Evolutionary conservation across 441 rosid genomes (phyloP), one percentile per base, ranked within the genome.

Genomic region (Adansonia grandidieri): DNA sequence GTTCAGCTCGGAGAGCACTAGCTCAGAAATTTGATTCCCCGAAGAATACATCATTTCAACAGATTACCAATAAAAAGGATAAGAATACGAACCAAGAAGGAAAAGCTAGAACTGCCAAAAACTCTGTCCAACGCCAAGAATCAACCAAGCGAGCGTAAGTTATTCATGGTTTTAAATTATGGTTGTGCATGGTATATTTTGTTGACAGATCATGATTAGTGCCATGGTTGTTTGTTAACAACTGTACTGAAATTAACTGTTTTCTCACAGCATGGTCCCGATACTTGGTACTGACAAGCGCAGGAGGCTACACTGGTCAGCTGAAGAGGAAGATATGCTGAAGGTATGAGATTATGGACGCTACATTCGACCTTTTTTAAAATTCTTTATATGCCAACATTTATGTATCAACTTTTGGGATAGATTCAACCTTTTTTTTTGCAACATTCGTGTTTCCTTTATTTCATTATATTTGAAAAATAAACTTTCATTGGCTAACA

Each of bases 321-420:
- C 81, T 50, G 89, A 84, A 72, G 98, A 91, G 77, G 97, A 86
- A 82, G 82, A 85, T 42, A 87, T 85, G 88, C 82, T 88, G 44
- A 80, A 57, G 91, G 93, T 87, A 83, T 66, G 82, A 19, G 9
- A 54, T 80, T 75, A 9, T 3, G 42, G 11, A 45, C 68, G 24
- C 42, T 13, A 42, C 10, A 3, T 40, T 19, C 32, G 9, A 11
- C 42, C 44, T 1, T 14, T 60, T 58, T 42, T 13, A 2, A 19
- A 44, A 44, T 56, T 40, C 28, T 53, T 10, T 44, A 45, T 60
- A 44, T 60, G 42, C 40, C 42, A 42, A 7, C 19, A 37, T 57
- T 5, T 57, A 15, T 11, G 7, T 15, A 6, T 44, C 20, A 44
- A 22, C 56, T 22, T 71, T 42, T 17, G 19, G 76, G 64, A 54